Evolutionary conservation across 768 basidiomycete species (phyloP).

Genomic region (Rhodotorula graminis): DNA sequence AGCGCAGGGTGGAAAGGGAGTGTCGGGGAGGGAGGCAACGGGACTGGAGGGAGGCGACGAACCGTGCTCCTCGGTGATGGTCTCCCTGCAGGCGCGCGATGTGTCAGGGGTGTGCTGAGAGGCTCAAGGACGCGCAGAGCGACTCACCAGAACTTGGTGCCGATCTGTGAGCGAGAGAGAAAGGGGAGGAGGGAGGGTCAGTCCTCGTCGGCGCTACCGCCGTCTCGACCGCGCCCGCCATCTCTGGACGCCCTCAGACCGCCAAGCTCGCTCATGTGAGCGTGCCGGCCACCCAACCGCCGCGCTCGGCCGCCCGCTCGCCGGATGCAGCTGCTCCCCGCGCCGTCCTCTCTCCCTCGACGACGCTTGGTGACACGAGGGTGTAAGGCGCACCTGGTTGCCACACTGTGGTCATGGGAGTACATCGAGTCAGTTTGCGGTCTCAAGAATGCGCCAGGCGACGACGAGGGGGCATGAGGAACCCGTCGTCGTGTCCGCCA

Average conservation of each 20-base stretch:
- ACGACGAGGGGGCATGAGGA: not conserved
- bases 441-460: not conserved
- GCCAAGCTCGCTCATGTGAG: no score
- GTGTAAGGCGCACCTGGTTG: conserved; percentile 76
- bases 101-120: conserved; percentile 8
- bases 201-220: no score
- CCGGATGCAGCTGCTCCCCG: no score
- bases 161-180: conserved; percentile 26
- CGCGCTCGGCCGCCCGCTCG: no score
- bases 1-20: no score
- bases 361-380: not conserved
- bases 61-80: conserved; percentile 96
- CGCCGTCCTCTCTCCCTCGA: no score
- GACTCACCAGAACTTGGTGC: conserved; percentile 51
- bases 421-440: not conserved
- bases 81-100: conserved; percentile 60
- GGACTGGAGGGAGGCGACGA: not conserved
- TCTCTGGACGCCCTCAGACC: no score
- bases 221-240: no score
- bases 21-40: not conserved
- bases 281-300: not conserved
- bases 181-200: not conserved
- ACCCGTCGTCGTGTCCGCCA: not conserved
- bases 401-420: conserved; percentile 62
- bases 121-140: not conserved